These are phyloP conservation scores for Prototheca wickerhamii DNA, from an alignment of 163 green algal genomes.

Conservation along the genomic window DNA sequence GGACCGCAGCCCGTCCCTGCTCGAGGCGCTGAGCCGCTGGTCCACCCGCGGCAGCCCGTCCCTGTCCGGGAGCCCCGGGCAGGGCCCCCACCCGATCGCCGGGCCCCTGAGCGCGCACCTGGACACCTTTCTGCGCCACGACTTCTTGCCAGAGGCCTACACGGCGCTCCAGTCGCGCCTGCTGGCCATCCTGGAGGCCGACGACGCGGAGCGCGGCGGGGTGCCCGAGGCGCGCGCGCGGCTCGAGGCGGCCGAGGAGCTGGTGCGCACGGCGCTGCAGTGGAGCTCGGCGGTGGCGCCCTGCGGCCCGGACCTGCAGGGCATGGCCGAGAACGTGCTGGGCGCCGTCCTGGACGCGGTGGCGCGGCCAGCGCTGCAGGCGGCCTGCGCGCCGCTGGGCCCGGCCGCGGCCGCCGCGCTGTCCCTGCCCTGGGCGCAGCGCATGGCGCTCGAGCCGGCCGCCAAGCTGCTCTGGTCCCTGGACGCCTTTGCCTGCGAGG, in stretches of 20 bases:
- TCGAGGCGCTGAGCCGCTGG: slow-evolving; percentile 10
- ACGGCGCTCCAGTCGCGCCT: slow-evolving; percentile 32
- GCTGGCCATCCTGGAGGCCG: not conserved
- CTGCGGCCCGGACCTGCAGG: too few species aligned
- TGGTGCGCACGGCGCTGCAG: too few species aligned
- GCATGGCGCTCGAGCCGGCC: slow-evolving; percentile 48
- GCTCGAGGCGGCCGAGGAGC: too few species aligned
- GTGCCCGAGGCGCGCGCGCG: too few species aligned
- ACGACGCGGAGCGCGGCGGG: too few species aligned
- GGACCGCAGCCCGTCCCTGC: too few species aligned
- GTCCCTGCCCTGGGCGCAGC: slow-evolving; percentile 18
- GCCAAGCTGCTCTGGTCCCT: slow-evolving; percentile 32
- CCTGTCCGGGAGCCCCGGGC: not conserved
- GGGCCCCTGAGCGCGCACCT: slow-evolving; percentile 22
- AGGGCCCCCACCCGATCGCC: not conserved
- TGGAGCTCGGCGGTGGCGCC: too few species aligned
- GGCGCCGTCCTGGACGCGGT: slow-evolving; percentile 41
- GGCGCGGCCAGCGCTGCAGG: slow-evolving; percentile 15
- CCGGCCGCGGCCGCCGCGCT: slow-evolving; percentile 14
- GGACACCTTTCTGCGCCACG: slow-evolving; percentile 42
- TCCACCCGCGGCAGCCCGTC: slow-evolving; percentile 3
- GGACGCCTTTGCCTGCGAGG: slow-evolving; percentile 24
- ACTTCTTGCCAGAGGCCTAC: slow-evolving; percentile 58
- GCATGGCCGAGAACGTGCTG: slow-evolving; percentile 50
- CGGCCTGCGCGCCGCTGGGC: slow-evolving; percentile 1